Percentiles rank a stretch among this genome's conserved stretches.
Conservation (phyloP, 106 monocot species). For the Vanilla planifolia region DNA sequence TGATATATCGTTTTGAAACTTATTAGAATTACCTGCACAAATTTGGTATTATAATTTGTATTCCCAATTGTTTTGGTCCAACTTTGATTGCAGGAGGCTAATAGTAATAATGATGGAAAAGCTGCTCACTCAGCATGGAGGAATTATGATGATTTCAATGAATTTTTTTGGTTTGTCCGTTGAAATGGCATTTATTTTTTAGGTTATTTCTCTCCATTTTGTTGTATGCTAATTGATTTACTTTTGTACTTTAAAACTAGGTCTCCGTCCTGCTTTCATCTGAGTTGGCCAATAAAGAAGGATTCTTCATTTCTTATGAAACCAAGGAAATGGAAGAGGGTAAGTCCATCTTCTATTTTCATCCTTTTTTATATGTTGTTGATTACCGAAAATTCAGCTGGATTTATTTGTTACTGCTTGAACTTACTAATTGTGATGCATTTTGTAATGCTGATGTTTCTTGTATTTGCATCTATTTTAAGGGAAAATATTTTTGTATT, state of each 20-base stretch:
- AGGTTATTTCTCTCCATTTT: background rate
- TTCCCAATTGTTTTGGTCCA: too few species aligned
- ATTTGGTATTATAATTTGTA: too few species aligned
- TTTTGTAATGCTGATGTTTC: too few species aligned
- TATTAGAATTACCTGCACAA: too few species aligned
- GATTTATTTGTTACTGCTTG: too few species aligned
- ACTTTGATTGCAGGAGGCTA: slow-evolving; percentile 59
- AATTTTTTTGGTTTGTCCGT: slow-evolving; percentile 88
- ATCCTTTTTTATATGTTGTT: too few species aligned
- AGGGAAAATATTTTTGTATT: too few species aligned
- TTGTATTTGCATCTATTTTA: too few species aligned
- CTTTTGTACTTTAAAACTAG: slow-evolving; percentile 21
- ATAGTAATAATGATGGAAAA: slow-evolving; percentile 71
- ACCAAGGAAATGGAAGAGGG: slow-evolving; percentile 70
- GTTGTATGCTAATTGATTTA: background rate
- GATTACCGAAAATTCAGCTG: too few species aligned
- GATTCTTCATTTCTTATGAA: slow-evolving; percentile 70
- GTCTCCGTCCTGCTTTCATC: slow-evolving; percentile 73
- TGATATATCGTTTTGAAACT: too few species aligned
- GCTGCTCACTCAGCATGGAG: slow-evolving; percentile 93
- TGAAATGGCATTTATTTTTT: background rate
- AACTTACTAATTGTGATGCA: too few species aligned
- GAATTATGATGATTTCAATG: slow-evolving; percentile 99
- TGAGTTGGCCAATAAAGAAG: slow-evolving; percentile 62
- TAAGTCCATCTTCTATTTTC: slow-evolving; percentile 15